Percentiles rank a stretch among this genome's conserved stretches.
phyloP scores from a whole-genome alignment of 805 yeast species.

The Candida mattraensis region DNA sequence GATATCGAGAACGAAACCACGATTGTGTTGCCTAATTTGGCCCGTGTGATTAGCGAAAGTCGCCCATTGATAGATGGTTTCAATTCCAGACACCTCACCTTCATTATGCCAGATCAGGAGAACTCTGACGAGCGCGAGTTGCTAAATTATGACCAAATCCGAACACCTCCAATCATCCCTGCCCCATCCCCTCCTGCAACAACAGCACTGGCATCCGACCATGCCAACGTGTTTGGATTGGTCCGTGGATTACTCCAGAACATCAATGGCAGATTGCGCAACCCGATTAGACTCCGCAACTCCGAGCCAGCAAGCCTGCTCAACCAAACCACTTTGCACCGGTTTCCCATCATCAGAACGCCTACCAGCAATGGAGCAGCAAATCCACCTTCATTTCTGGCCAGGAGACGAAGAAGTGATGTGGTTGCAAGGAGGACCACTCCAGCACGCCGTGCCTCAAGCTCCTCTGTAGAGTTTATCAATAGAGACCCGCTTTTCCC shows the following conservation, averaged over 20 bases:
- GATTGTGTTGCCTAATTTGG: slow-evolving; percentile 37
- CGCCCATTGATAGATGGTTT: slow-evolving; percentile 32
- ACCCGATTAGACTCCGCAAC: slow-evolving; percentile 19
- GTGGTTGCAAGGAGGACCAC: slow-evolving; percentile 4
- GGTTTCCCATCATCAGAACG: slow-evolving; percentile 17
- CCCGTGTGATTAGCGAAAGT: slow-evolving; percentile 33
- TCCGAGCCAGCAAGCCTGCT: slow-evolving; percentile 6
- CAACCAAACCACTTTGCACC: slow-evolving; percentile 11
- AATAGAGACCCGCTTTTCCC: slow-evolving; percentile 39
- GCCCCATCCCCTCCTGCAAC: slow-evolving; percentile 4
- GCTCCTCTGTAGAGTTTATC: slow-evolving; percentile 13
- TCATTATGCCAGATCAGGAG: slow-evolving; percentile 33
- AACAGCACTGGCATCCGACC: slow-evolving; percentile 6
- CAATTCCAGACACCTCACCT: slow-evolving; percentile 31
- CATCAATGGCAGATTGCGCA: slow-evolving; percentile 24
- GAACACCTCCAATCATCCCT: slow-evolving; percentile 1
- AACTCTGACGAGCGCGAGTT: slow-evolving; percentile 8
- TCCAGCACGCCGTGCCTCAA: slow-evolving; percentile 8
- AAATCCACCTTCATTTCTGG: slow-evolving; percentile 3
- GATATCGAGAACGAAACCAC: slow-evolving; percentile 28
- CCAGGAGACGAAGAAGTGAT: slow-evolving; percentile 10
- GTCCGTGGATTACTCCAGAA: slow-evolving; percentile 26
- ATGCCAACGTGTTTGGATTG: slow-evolving; percentile 23
- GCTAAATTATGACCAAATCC: neutral
- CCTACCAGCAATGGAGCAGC: slow-evolving; percentile 2